Evolutionary conservation across 176 grass and related monocot genomes (phyloP).

Genomic region (Oryza longistaminata): DNA sequence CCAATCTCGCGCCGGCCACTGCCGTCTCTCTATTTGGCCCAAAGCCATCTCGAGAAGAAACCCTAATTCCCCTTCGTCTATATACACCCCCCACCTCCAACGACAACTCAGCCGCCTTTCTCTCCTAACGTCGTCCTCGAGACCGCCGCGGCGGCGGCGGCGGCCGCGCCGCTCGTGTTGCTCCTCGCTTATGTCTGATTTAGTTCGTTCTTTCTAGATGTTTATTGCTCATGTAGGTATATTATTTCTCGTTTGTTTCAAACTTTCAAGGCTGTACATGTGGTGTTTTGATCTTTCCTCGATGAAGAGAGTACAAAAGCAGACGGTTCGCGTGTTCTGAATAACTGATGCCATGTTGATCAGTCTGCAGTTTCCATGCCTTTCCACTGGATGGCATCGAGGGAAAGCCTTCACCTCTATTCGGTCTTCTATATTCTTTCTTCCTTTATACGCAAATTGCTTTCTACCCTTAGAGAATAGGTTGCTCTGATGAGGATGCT

Average conservation of each 20-base stretch:
- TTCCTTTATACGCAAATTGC: not conserved
- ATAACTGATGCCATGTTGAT: conserved; percentile 99
- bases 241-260: not conserved
- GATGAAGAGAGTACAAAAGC: conserved; percentile 74
- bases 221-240: not conserved
- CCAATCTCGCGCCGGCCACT: not conserved
- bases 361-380: conserved; percentile 64
- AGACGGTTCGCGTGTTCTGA: conserved; percentile 99
- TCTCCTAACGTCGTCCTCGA: not conserved
- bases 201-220: not conserved
- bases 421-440: not conserved
- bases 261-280: not conserved
- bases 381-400: conserved; percentile 52
- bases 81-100: not conserved
- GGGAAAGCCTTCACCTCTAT: conserved; percentile 29
- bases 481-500: conserved; percentile 55
- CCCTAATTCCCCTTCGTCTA: conserved; percentile 37
- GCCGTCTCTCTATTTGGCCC: not conserved
- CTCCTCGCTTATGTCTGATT: not conserved
- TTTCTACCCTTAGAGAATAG: not conserved
- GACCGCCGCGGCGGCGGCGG: not conserved
- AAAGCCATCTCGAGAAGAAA: conserved; percentile 19
- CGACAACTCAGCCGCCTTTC: not conserved
- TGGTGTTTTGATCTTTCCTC: conserved; percentile 45
- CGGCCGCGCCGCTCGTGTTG: not conserved